phyloP scores from a whole-genome alignment of 1,284 basidiomycete genomes.

The Leccinum fallax region DNA sequence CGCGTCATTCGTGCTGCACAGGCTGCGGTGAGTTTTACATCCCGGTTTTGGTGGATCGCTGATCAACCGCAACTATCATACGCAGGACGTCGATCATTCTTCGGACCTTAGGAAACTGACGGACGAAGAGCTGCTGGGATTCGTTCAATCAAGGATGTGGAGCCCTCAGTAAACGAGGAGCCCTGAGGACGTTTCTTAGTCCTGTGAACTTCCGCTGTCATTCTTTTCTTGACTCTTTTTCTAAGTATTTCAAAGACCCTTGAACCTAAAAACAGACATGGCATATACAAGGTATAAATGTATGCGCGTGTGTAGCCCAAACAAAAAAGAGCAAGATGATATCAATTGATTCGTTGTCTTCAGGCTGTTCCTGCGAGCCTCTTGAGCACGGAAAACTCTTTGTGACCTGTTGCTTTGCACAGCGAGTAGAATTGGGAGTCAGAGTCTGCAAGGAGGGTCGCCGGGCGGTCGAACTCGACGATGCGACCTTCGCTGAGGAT shows the following conservation, averaged over 20 bases:
- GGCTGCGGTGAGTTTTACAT: conserved; percentile 53
- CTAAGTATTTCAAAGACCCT: background rate
- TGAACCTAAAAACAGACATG: background rate
- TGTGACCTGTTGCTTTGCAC: conserved; percentile 81
- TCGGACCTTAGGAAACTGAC: conserved; percentile 54
- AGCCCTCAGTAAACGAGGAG: conserved; percentile 41
- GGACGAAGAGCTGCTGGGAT: conserved; percentile 56
- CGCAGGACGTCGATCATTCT: conserved; percentile 61
- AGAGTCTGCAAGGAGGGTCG: conserved; percentile 63
- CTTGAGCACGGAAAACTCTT: conserved; percentile 76
- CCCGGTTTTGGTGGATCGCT: background rate
- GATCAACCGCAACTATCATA: background rate
- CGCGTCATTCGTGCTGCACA: conserved; percentile 81
- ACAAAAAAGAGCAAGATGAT: background rate
- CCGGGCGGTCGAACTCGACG: conserved; percentile 78
- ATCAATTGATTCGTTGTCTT: background rate
- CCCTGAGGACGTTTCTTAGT: background rate
- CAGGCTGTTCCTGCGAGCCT: conserved; percentile 58
- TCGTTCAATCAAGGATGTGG: conserved; percentile 72
- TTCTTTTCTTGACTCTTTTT: background rate
- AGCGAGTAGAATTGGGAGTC: conserved; percentile 74
- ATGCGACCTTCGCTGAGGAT: conserved; percentile 87
- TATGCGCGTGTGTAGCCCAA: conserved; percentile 1
- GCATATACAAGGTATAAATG: conserved; percentile 7
- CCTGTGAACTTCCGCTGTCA: background rate